phyloP scores from a whole-genome alignment of 1,139 yeast genomes.

The Hyphopichia fennica region DNA sequence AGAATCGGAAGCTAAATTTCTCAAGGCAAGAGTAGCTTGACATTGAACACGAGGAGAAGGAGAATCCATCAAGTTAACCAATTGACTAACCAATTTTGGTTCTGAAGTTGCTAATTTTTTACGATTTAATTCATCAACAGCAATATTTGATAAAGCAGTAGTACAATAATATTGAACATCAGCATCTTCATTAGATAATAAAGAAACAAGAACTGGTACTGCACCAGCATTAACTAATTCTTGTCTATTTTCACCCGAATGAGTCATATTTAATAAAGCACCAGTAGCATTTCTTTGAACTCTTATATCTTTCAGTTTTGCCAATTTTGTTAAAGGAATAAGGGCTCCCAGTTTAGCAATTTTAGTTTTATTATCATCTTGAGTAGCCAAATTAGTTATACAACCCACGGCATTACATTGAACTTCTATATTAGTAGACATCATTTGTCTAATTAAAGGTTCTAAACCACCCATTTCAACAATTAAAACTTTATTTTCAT shows the following conservation, averaged over 20 bases:
- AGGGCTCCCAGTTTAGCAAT: slow-evolving; percentile 98
- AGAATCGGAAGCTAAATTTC: slow-evolving; percentile 94
- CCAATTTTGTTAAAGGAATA: slow-evolving; percentile 88
- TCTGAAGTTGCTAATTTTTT: slow-evolving; percentile 87
- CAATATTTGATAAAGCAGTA: slow-evolving; percentile 93
- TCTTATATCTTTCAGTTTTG: slow-evolving; percentile 89
- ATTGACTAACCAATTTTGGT: slow-evolving; percentile 86
- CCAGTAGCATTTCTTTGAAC: slow-evolving; percentile 99
- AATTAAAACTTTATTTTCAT: slow-evolving; percentile 86
- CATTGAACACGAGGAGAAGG: slow-evolving; percentile 94
- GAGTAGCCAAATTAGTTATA: slow-evolving; percentile 97
- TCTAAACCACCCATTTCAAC: slow-evolving; percentile 98
- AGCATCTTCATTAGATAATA: slow-evolving; percentile 83
- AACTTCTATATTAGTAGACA: slow-evolving; percentile 94
- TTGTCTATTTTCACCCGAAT: slow-evolving; percentile 93
- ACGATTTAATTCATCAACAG: slow-evolving; percentile 91
- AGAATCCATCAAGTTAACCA: slow-evolving; percentile 90
- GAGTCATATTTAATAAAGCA: slow-evolving; percentile 96
- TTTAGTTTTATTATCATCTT: slow-evolving; percentile 92
- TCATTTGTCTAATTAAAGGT: slow-evolving; percentile 95
- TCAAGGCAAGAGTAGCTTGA: slow-evolving; percentile 93
- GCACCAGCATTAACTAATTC: slow-evolving; percentile 98
- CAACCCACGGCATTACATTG: slow-evolving; percentile 99
- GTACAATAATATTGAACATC: slow-evolving; percentile 99
- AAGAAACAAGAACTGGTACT: slow-evolving; percentile 91